Evolutionary conservation across 176 grass and related monocot species (phyloP), one percentile per base, ranked within the genome.

Genomic region (Triticum monococcum): DNA sequence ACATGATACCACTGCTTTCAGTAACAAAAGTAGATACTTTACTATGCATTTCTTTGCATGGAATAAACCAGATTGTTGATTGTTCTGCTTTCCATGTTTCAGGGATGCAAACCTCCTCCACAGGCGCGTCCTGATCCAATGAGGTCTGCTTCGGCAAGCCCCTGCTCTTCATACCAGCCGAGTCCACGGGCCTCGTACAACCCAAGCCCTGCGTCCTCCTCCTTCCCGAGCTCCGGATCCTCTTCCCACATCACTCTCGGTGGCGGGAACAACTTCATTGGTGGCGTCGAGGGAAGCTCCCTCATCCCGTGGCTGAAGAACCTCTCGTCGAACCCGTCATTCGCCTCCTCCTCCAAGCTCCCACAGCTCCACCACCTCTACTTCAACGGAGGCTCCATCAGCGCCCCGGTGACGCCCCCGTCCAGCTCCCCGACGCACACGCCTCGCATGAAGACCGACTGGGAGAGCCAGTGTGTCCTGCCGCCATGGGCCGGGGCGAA

Each of bases 361-460:
- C 92, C 92, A 10, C 92, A 92, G 24, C 72, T 92, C 72, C 88
- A 92, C 18, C 94, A 92, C 76, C 81, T 97, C 25, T 97, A 91
- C 40, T 88, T 89, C 87, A 89, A 91, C 52, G 89, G 91, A 28
- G 88, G 93, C 38, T 95, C 92, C 40, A 98, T 95, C 11, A 98
- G 95, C 54, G 95, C 95, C 31, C 95, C 95, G 3, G 95, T 98
- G 13, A 98, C 95, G 8, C 95, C 95, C 74, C 93, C 95, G 22
- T 91, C 94, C 73, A 93, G 95, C 57, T 95, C 95, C 7, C 92
- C 95, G 16, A 90, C 91, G 9, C 79, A 73, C 37, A 93, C 95
- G 26, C 91, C 93, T 41, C 89, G 83, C 8, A 79, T 91, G 32
- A 90, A 86, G 81, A 50, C 88, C 17, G 86, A 90, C 32, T 91